phyloP scores from a whole-genome alignment of 345 rosid genomes.

The Citrus unshiu region DNA sequence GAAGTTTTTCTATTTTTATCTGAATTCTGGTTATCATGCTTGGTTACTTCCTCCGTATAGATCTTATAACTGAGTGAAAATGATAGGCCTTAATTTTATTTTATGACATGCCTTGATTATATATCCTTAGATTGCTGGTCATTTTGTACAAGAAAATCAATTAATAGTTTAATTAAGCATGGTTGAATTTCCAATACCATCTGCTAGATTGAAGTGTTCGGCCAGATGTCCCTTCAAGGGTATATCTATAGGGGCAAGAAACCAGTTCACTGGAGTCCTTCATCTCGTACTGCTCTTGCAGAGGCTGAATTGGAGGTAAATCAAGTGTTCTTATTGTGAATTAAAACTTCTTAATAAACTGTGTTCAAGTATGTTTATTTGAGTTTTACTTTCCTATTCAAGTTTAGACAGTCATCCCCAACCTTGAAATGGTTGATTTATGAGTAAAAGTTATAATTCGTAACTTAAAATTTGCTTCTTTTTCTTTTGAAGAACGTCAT shows the following conservation, averaged over 20 bases:
- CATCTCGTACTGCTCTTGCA: conserved; percentile 96
- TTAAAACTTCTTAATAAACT: neutral
- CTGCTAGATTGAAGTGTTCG: conserved; percentile 87
- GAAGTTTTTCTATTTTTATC: neutral
- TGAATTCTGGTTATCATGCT: neutral
- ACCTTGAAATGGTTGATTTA: neutral
- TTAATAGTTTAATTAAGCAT: neutral
- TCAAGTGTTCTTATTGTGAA: neutral
- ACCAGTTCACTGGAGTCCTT: conserved; percentile 99
- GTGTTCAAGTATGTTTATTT: neutral
- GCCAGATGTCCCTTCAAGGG: conserved; percentile 85
- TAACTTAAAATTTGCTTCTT: neutral
- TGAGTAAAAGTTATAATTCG: neutral
- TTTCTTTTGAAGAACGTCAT: neutral
- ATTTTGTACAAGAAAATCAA: neutral
- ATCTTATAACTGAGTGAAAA: neutral
- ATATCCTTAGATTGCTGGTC: neutral
- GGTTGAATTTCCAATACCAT: conserved; percentile 14
- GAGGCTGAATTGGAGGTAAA: conserved; percentile 97
- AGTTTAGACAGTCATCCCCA: neutral
- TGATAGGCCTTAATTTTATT: neutral
- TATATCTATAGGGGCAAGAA: conserved; percentile 90
- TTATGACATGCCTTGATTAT: neutral
- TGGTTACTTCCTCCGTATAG: neutral
- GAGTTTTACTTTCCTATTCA: neutral